Evolutionary conservation across 139 green algal genomes (phyloP).

Genomic region (Gonium pectorale): DNA sequence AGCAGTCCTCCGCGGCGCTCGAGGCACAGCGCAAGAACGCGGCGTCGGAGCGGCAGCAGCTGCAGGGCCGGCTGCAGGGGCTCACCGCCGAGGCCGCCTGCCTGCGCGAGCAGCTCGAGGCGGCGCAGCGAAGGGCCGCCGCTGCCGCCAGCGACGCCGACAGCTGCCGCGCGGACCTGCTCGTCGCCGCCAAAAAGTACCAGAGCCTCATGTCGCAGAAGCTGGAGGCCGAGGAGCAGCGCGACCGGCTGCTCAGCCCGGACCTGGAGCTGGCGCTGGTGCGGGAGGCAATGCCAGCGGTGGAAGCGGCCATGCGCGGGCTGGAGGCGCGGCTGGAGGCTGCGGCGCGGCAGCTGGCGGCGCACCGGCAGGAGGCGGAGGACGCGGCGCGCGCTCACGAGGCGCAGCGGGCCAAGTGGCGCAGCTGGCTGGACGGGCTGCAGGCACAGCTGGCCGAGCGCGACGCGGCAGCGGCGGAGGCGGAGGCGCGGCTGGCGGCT

Average conservation of each 20-base stretch:
- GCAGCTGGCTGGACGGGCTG: not conserved
- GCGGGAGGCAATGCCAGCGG: constrained; percentile 6
- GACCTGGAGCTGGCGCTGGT: not conserved
- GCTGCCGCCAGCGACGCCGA: not conserved
- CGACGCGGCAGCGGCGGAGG: not conserved
- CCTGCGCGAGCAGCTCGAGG: not conserved
- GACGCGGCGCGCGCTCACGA: constrained; percentile 12
- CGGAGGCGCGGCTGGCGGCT: not conserved
- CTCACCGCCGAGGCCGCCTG: not conserved
- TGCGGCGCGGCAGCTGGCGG: not conserved
- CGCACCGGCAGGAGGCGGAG: not conserved
- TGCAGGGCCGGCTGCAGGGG: not conserved
- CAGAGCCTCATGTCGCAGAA: constrained; percentile 36
- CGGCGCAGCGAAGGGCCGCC: not conserved
- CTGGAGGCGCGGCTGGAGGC: constrained; percentile 4
- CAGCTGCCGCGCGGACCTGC: constrained; percentile 7
- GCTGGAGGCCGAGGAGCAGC: constrained; percentile 24
- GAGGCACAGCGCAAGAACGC: not conserved
- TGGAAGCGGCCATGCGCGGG: not conserved
- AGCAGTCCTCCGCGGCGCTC: too few relatives aligned
- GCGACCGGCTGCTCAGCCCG: constrained; percentile 5
- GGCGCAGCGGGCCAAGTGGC: constrained; percentile 20
- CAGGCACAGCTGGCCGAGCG: not conserved
- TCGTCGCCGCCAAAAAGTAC: constrained; percentile 14
- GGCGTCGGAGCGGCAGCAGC: not conserved